These are phyloP conservation scores for Oemleria cerasiformis DNA, from an alignment of 306 rosid genomes.

Conservation along the genomic window DNA sequence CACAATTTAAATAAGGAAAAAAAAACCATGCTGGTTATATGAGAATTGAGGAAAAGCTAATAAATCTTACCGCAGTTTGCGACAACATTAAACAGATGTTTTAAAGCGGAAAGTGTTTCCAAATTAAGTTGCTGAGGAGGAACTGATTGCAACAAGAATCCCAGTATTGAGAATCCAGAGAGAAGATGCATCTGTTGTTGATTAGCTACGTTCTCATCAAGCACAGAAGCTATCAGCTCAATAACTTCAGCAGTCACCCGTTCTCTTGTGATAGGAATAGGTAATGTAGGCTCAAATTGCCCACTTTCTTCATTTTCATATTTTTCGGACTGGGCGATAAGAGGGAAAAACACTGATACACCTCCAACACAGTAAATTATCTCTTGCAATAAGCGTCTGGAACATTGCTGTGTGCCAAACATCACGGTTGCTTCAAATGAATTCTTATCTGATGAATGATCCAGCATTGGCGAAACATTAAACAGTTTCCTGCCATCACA, in stretches of 20 bases:
- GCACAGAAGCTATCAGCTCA: constrained; percentile 85
- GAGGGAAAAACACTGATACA: constrained; percentile 93
- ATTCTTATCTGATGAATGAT: constrained; percentile 59
- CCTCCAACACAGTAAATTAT: constrained; percentile 97
- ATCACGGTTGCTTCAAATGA: constrained; percentile 78
- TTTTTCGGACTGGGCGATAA: constrained; percentile 68
- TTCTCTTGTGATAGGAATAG: constrained; percentile 44
- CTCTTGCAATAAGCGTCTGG: constrained; percentile 86
- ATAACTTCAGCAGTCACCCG: constrained; percentile 73
- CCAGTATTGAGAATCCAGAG: constrained; percentile 91
- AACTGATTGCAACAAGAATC: constrained; percentile 89
- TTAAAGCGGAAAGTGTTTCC: constrained; percentile 86
- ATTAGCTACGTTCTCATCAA: constrained; percentile 87
- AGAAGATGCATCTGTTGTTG: constrained; percentile 98
- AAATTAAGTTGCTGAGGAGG: constrained; percentile 74
- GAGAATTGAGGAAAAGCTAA: neutral
- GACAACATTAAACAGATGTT: constrained; percentile 70
- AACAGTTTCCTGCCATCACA: constrained; percentile 81
- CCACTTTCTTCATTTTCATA: constrained; percentile 52
- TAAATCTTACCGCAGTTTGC: constrained; percentile 62
- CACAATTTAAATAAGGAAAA: neutral
- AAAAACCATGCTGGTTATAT: neutral
- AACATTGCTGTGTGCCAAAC: constrained; percentile 88
- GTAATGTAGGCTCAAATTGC: constrained; percentile 37
- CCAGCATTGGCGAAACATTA: constrained; percentile 76